Evolutionary conservation across 305 asterid species (phyloP), one percentile per base, ranked within the genome.

Genomic region (Ruellia speciosa): DNA sequence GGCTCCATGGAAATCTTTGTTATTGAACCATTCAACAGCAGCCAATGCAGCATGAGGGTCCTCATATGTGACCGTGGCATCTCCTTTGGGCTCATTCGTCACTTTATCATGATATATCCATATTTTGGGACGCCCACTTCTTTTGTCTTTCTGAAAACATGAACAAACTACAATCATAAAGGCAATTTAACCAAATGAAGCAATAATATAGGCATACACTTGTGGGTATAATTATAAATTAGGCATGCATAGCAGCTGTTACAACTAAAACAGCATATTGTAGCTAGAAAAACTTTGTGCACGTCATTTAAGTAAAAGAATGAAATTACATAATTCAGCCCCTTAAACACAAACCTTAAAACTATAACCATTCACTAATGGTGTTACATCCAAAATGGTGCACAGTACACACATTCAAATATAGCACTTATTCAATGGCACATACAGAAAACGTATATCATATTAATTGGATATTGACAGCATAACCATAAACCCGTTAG

Each of bases 41-140:
- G 98, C 96, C 71, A 78, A 72, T 58, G 96, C 98, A 73, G 98
- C 98, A 76, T 87, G 96, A 48, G 98, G 96, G 54, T 90, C 98
- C 80, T 90, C 98, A 68, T 90, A 90, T 5, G 98, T 85, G 66
- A 90, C 95, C 0, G 95, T 90, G 60, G 98, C 98, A 72, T 90
- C 98, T 51, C 98, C 98, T 73, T 90, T 90, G 13, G 96, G 98
- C 77, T 90, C 96, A 69, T 83, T 81, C 14, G 96, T 87, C 61
- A 71, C 81, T 75, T 90, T 90, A 73, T 90, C 96, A 58, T 17
- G 95, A 72, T 90, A 90, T 52, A 87, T 56, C 98, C 98, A 90
- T 79, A 90, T 79, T 83, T 81, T 85, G 14, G 96, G 93, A 28
- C 93, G 77, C 70, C 98, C 95, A 19, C 76, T 90, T 46, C 96